Conservation (phyloP, 176 grass and related monocot species). For the Paspalum notatum region DNA sequence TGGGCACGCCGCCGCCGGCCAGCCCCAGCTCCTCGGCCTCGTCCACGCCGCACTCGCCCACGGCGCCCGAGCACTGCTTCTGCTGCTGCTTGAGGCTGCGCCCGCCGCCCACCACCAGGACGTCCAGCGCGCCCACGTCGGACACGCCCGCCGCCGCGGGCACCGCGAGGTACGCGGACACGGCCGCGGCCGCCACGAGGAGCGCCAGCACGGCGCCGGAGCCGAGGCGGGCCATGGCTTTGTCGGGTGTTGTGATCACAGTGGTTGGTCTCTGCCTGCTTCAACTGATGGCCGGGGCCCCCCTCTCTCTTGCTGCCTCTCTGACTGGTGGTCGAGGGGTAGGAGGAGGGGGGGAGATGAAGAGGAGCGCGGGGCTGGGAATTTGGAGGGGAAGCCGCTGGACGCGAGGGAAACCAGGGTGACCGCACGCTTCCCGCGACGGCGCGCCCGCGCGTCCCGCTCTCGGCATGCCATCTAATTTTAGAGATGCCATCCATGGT, state of each 20-base stretch:
- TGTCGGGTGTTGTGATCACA: neutral
- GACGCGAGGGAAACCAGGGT: conserved; percentile 30
- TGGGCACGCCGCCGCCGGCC: neutral
- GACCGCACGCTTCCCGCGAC: conserved; percentile 10
- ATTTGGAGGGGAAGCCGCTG: conserved; percentile 21
- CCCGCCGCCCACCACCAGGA: no score
- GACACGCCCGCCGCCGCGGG: neutral
- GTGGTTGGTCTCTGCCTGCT: no score
- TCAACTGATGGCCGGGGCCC: no score
- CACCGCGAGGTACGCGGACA: neutral
- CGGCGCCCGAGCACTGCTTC: conserved; percentile 41
- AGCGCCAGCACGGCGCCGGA: conserved; percentile 44
- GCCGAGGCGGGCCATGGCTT: conserved; percentile 45
- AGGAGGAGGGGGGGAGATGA: conserved; percentile 32
- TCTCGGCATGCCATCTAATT: neutral
- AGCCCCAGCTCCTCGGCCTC: conserved; percentile 47
- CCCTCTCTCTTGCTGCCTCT: no score
- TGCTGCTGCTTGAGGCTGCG: neutral
- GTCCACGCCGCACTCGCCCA: conserved; percentile 53
- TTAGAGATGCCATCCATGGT: no score
- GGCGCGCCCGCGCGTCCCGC: conserved; percentile 35
- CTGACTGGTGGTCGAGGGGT: no score
- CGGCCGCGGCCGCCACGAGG: conserved; percentile 30
- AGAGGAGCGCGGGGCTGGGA: neutral
- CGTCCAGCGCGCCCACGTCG: neutral